Percentiles rank a stretch among this genome's conserved stretches.
Evolutionary conservation across 2,329 filamentous ascomycete genomes (phyloP).

Genomic region (Xylaria hypoxylon): DNA sequence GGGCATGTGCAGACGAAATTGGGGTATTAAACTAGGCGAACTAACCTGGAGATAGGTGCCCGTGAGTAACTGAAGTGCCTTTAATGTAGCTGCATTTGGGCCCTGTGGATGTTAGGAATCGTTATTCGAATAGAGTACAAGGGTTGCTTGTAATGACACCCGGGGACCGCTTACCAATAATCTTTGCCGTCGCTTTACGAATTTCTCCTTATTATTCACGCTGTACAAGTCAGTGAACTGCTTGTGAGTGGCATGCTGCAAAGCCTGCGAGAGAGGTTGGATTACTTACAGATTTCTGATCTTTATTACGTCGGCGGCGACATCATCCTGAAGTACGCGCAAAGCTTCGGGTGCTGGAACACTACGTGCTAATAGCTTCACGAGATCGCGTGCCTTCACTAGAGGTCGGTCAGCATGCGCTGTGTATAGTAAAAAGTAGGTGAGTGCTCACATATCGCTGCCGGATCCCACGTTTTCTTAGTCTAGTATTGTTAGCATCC

Average conservation of each 20-base stretch:
- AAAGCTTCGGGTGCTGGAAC: slow-evolving; percentile 94
- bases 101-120: slow-evolving; percentile 59
- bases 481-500: slow-evolving; percentile 30
- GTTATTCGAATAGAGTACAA: neutral
- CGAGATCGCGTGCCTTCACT: slow-evolving; percentile 90
- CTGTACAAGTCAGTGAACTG: slow-evolving; percentile 78
- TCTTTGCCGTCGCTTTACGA: slow-evolving; percentile 92
- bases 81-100: slow-evolving; percentile 90
- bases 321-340: slow-evolving; percentile 91
- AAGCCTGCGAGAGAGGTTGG: neutral
- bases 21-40: neutral
- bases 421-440: neutral
- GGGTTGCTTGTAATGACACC: neutral
- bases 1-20: too few relatives aligned
- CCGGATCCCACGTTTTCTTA: slow-evolving; percentile 71
- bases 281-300: slow-evolving; percentile 35
- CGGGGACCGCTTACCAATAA: slow-evolving; percentile 66
- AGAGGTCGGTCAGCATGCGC: slow-evolving; percentile 21
- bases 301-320: slow-evolving; percentile 88
- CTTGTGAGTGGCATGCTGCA: neutral
- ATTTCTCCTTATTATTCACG: slow-evolving; percentile 92
- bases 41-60: slow-evolving; percentile 84
- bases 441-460: slow-evolving; percentile 72
- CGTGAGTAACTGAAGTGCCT: slow-evolving; percentile 85
- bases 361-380: slow-evolving; percentile 90